Evolutionary conservation across 139 green algal genomes (phyloP), one percentile per base, ranked within the genome.

Genomic region (Gonium pectorale): DNA sequence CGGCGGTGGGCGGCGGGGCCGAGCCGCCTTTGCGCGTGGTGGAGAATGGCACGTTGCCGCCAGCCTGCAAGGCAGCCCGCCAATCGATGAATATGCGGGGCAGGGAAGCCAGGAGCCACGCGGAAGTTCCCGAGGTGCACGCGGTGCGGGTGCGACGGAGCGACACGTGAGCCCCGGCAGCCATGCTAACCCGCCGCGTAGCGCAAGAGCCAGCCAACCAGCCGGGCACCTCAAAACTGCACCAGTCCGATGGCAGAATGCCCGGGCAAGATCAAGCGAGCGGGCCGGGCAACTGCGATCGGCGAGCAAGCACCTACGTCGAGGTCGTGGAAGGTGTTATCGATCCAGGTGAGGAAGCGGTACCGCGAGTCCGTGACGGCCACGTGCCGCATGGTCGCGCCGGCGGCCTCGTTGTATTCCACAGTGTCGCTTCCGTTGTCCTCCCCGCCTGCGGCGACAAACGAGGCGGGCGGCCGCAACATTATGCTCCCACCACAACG

Each of bases 271-370:
- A n/a, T n/a, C n/a, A n/a, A n/a, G n/a, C n/a, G n/a, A 67, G 60
- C 21, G 29, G 29, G 60, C 60, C 29, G 60, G 60, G 60, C 7
- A 40, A 40, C n/a, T n/a, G n/a, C n/a, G n/a, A n/a, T n/a, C n/a
- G n/a, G n/a, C n/a, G n/a, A n/a, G n/a, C n/a, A n/a, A 73, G 15
- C 37, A 38, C 52, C 9, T 31, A 63, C 79, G n/a, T 83, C 81
- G 1, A 80, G 70, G 27, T 83, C 90, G 24, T 71, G 38, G 80
- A 93, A 91, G 17, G 90, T 92, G 88, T 83, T 92, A 74, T 93
- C 90, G 60, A 93, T 81, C 90, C 90, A 93, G 63, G 83, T 90
- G 8, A 93, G 52, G 75, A 93, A 94, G 27, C 73, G 83, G 26
- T 60, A 70, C 11, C 75, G 64, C 19, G 79, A 89, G 73, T 88